Evolutionary conservation across 768 basidiomycete genomes (phyloP).

Genomic region (Boletus eberwhitei): DNA sequence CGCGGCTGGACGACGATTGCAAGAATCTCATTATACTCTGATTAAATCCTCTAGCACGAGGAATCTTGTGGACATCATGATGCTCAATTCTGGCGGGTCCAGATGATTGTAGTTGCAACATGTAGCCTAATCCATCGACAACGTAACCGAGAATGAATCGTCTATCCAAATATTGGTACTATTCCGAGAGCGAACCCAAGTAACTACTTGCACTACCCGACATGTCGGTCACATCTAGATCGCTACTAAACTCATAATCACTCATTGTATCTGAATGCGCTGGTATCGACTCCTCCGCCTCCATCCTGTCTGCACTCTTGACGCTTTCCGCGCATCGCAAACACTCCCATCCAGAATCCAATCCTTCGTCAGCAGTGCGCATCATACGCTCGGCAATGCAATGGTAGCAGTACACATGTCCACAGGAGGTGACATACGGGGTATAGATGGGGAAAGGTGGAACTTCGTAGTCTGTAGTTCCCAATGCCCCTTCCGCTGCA

Average conservation of each 20-base stretch:
- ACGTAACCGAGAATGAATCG: conserved; percentile 3
- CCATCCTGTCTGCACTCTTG: conserved; percentile 56
- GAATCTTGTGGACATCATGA: conserved; percentile 33
- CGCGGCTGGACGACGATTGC: conserved; percentile 50
- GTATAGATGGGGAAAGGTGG: conserved; percentile 70
- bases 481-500: conserved; percentile 14
- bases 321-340: conserved; percentile 72
- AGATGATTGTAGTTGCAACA: neutral
- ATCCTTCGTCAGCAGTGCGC: conserved; percentile 61
- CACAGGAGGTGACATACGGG: conserved; percentile 81
- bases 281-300: conserved; percentile 28
- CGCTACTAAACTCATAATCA: conserved; percentile 59
- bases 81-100: conserved; percentile 30
- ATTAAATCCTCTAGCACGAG: conserved; percentile 38
- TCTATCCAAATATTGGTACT: neutral
- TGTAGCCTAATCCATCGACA: neutral
- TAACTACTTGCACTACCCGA: conserved; percentile 48
- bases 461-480: conserved; percentile 30
- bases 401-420: conserved; percentile 89
- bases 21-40: conserved; percentile 59
- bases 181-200: conserved; percentile 34
- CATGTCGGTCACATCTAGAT: conserved; percentile 45
- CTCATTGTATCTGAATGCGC: conserved; percentile 36
- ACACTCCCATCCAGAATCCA: conserved; percentile 70
- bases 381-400: conserved; percentile 86